These are phyloP conservation scores for Heracleum sosnowskyi DNA, from an alignment of 129 eudicot species.

Conservation along the genomic window DNA sequence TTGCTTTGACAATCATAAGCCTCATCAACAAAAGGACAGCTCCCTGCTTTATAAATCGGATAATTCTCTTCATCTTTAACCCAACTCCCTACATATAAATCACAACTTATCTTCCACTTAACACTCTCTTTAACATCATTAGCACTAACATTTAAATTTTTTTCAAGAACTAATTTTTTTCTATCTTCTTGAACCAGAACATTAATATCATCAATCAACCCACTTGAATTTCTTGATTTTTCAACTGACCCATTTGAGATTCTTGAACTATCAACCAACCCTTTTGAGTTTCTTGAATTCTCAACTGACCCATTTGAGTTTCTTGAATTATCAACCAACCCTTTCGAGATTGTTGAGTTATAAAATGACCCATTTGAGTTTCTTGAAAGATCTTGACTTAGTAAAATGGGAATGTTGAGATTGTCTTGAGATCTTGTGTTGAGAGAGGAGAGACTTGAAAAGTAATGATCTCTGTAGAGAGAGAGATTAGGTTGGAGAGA, in stretches of 20 bases:
- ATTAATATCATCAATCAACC: background rate
- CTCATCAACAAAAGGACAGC: conserved; percentile 88
- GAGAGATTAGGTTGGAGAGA: conserved; percentile 36
- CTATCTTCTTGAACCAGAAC: conserved; percentile 3
- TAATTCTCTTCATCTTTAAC: conserved; percentile 67
- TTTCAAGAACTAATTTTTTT: background rate
- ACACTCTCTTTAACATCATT: conserved; percentile 8
- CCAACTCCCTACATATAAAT: conserved; percentile 70
- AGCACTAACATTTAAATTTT: background rate
- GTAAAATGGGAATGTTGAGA: conserved; percentile 15
- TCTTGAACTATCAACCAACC: background rate
- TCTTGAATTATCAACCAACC: background rate
- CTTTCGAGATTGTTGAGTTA: background rate
- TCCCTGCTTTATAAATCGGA: conserved; percentile 66
- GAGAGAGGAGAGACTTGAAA: conserved; percentile 5
- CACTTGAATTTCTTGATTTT: background rate
- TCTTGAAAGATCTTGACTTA: background rate
- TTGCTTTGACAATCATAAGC: conserved; percentile 72
- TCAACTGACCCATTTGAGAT: background rate
- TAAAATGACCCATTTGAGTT: background rate
- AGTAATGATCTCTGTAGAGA: conserved; percentile 33
- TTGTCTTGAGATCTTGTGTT: conserved; percentile 11
- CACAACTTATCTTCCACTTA: conserved; percentile 37
- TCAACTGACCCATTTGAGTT: background rate
- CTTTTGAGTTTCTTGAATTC: background rate